These are phyloP conservation scores for Pseudogymnoascus sp. DNA, from an alignment of 2,329 filamentous ascomycete genomes.

Conservation along the genomic window DNA sequence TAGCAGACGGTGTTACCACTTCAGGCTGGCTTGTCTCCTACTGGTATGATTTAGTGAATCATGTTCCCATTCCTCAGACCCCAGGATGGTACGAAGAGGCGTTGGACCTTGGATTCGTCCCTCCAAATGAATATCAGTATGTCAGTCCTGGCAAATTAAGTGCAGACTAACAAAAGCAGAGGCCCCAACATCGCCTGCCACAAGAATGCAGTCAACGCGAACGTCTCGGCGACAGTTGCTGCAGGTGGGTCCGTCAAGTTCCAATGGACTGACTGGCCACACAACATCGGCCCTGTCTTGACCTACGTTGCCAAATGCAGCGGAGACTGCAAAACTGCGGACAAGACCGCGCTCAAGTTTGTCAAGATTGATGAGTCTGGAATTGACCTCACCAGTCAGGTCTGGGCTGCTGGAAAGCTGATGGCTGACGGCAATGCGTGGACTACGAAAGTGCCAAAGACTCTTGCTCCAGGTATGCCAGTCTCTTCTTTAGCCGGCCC, in stretches of 20 bases:
- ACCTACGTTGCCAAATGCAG: constrained; percentile 28
- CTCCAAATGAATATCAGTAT: constrained; percentile 37
- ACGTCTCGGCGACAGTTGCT: constrained; percentile 46
- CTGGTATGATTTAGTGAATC: background rate
- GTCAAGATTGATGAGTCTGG: constrained; percentile 6
- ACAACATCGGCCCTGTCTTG: constrained; percentile 42
- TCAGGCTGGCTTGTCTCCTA: background rate
- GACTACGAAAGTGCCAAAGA: background rate
- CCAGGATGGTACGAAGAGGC: constrained; percentile 49
- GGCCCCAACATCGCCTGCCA: constrained; percentile 55
- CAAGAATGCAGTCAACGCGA: constrained; percentile 44
- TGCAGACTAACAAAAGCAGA: background rate
- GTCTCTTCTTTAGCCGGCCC: background rate
- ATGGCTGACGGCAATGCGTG: background rate
- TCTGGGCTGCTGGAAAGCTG: constrained; percentile 8
- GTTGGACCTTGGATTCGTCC: constrained; percentile 46
- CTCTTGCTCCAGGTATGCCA: background rate
- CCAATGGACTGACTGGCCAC: constrained; percentile 61
- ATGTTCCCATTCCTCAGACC: background rate
- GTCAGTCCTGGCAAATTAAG: background rate
- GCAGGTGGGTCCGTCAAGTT: constrained; percentile 53
- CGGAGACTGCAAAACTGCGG: constrained; percentile 34
- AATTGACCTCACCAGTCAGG: background rate
- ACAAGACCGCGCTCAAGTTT: constrained; percentile 28
- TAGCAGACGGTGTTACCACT: constrained; percentile 35